Conservation (phyloP, 495 filamentous ascomycete genomes). For the Penicillium herquei region DNA sequence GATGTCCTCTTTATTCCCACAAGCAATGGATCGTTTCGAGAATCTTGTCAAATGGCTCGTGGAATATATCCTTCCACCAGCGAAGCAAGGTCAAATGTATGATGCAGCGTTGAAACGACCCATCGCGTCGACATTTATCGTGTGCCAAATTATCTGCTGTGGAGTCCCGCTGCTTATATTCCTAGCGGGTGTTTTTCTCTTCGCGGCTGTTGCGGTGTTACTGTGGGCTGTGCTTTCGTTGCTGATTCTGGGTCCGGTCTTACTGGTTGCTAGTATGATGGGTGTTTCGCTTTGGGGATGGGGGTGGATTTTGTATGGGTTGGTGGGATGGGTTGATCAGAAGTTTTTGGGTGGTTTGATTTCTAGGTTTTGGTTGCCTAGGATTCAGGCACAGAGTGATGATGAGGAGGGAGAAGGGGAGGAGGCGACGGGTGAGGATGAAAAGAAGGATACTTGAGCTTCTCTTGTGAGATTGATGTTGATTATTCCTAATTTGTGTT, state of each 20-base stretch:
- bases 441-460: slow-evolving; percentile 17
- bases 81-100: slow-evolving; percentile 30
- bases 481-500: too few species aligned
- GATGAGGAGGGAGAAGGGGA: slow-evolving; percentile 6
- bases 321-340: slow-evolving; percentile 37
- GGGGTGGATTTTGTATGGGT: slow-evolving; percentile 41
- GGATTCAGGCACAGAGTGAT: slow-evolving; percentile 2
- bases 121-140: slow-evolving; percentile 33
- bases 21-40: slow-evolving; percentile 32
- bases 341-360: slow-evolving; percentile 34
- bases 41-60: slow-evolving; percentile 23
- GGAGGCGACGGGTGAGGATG: slow-evolving; percentile 9
- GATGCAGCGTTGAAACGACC: slow-evolving; percentile 31
- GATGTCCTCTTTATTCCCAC: slow-evolving; percentile 19
- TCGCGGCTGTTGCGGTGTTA: slow-evolving; percentile 34
- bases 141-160: slow-evolving; percentile 39
- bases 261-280: slow-evolving; percentile 38
- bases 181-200: slow-evolving; percentile 33
- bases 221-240: slow-evolving; percentile 36
- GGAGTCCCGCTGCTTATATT: slow-evolving; percentile 39
- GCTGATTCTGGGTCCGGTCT: slow-evolving; percentile 36
- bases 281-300: slow-evolving; percentile 41
- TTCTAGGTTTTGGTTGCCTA: slow-evolving; percentile 29
- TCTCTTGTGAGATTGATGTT: too few species aligned
- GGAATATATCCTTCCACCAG: slow-evolving; percentile 27